Evolutionary conservation across 108 stramenopile genomes (phyloP), one percentile per base, ranked within the genome.

Genomic region (Epipyxis sp.): DNA sequence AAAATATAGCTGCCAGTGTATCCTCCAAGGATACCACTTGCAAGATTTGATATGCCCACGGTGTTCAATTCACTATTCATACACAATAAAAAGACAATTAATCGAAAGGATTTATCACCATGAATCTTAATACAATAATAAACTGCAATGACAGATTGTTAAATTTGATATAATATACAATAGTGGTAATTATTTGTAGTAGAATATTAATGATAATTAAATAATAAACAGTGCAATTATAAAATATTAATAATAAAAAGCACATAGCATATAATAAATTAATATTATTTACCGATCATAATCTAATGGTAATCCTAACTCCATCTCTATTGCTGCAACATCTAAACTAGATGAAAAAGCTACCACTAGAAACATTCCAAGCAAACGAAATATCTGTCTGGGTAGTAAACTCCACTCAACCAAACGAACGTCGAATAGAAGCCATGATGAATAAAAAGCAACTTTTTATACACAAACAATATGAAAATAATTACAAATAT

Each of bases 271-370:
- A n/a, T n/a, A 79, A 1, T 95, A 92, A 1, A 96, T 93, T 65
- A 92, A 94, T 59, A 61, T 79, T 29, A 98, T 82, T 87, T 98
- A 95, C 81, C 86, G 69, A 80, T 98, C 93, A 87, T 95, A 97
- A 69, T 97, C 90, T 62, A 98, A 85, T 1, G 94, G 94, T 59
- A 84, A 72, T 27, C 91, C 92, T 74, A 96, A 76, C 86, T 98
- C 97, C 41, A 98, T 86, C 80, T 98, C 96, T 77, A 98, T 98
- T 40, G 97, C 97, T 1, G 97, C 96, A 1, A 98, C 87, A 77
- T 98, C 97, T 42, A 98, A 85, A 42, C 92, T 95, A 59, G 91
- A 92, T 1, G 91, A 92, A 40, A 98, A 90, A 1, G 94, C 94
- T 0, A 98, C 97, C 1, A 98, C 96, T 59, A 94, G 87, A 59